A percentile compares a stretch with the other conserved stretches of the same genome.
Conservation (phyloP, 768 basidiomycete species). For the Kwoniella mangroviensis region DNA sequence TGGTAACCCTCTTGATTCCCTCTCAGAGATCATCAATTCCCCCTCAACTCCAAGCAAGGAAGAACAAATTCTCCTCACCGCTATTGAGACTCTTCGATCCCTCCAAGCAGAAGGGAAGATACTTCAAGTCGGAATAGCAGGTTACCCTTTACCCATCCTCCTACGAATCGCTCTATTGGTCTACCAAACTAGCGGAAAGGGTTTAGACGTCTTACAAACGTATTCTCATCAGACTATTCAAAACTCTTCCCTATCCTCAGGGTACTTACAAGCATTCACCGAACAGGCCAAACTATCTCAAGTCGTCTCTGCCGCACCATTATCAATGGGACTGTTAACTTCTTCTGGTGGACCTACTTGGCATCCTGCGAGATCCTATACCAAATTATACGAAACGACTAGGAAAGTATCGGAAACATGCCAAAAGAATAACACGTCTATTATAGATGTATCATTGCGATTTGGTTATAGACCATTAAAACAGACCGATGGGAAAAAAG, state of each 20-base stretch:
- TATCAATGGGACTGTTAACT: slow-evolving; percentile 56
- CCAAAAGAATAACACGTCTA: slow-evolving; percentile 22
- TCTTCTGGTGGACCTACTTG: slow-evolving; percentile 48
- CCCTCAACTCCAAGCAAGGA: slow-evolving; percentile 15
- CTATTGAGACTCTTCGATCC: slow-evolving; percentile 37
- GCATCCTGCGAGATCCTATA: slow-evolving; percentile 48
- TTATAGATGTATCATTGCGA: slow-evolving; percentile 53
- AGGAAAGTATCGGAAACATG: slow-evolving; percentile 33
- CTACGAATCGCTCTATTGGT: slow-evolving; percentile 53
- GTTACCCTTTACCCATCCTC: slow-evolving; percentile 55
- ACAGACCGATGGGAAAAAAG: slow-evolving; percentile 24
- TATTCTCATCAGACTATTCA: slow-evolving; percentile 57
- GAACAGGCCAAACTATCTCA: slow-evolving; percentile 36
- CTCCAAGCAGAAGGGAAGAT: slow-evolving; percentile 51
- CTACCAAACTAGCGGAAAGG: slow-evolving; percentile 28
- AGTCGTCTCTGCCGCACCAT: slow-evolving; percentile 55
- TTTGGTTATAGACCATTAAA: slow-evolving; percentile 49
- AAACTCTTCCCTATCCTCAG: slow-evolving; percentile 42
- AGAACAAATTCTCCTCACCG: slow-evolving; percentile 42
- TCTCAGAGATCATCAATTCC: slow-evolving; percentile 26
- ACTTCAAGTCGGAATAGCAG: slow-evolving; percentile 53
- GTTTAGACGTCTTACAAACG: slow-evolving; percentile 54
- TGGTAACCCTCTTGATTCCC: slow-evolving; percentile 37
- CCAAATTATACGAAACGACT: slow-evolving; percentile 24
- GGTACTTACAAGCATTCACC: slow-evolving; percentile 43